Base-by-base conservation (phyloP, 805 yeast genomes). In the Yamadazyma paraphyllophila region DNA sequence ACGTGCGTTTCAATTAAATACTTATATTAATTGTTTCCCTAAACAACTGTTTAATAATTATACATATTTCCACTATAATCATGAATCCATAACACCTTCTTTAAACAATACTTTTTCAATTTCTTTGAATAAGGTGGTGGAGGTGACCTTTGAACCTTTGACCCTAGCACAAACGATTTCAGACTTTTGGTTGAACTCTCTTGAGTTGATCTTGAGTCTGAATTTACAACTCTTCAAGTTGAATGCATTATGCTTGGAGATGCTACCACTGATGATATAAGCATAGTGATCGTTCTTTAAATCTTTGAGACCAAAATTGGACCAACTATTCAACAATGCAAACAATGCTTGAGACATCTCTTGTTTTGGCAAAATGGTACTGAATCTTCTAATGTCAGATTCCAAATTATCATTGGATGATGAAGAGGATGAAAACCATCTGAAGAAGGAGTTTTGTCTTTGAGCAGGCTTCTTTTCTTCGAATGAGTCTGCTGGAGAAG, bases 291-390 rank as follows among this genome's bases (percentile, higher is more conserved):
- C 75, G 38, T 77, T 63, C 32, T 63, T 67, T 47, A 85, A 71
- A 48, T 80, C 74, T 52, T 76, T 78, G 55, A 85, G 64, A 7
- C 94, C 92, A 55, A 84, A 84, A 48, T 77, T 80, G 11, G 80
- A 75, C 94, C 94, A 85, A 13, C 84, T 80, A 37, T 63, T 69
- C 52, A 85, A 66, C 45, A 85, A 72, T 36, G 85, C 79, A 58
- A 69, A 75, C 54, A 85, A 65, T 2, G 89, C 88, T 36, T 80
- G 78, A 49, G 78, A 76, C 74, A 85, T 74, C 58, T 85, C 88
- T 24, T 68, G 75, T 47, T 68, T 67, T 9, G 76, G 69, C 41
- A 78, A 60, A 24, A 74, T 67, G 13, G 76, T 69, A 27, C 60
- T 50, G 59, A 59, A 68, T 34, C 69, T 57, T 41, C 56, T 64